phyloP scores from a whole-genome alignment of 306 rosid genomes.

The Ochetophila trinervis region DNA sequence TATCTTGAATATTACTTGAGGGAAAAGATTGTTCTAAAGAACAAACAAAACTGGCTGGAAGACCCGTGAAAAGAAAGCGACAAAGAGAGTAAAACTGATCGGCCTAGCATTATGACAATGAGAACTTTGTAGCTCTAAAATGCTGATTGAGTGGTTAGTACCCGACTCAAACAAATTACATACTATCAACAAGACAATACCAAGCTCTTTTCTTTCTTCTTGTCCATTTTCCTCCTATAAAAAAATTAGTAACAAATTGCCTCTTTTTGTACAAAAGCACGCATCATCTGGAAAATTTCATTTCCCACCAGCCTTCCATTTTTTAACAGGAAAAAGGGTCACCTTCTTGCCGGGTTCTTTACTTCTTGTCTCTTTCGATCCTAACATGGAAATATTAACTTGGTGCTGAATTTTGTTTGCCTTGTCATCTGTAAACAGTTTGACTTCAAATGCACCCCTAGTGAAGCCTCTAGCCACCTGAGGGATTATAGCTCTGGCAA shows the following conservation, averaged over 20 bases:
- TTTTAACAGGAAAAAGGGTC: constrained; percentile 63
- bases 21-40: neutral
- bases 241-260: neutral
- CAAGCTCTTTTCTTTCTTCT: neutral
- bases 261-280: constrained; percentile 6
- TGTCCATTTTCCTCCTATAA: constrained; percentile 14
- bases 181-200: constrained; percentile 15
- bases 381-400: constrained; percentile 53
- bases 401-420: constrained; percentile 47
- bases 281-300: constrained; percentile 18
- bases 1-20: neutral
- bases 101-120: constrained; percentile 3
- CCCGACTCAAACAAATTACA: constrained; percentile 9
- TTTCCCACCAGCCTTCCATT: constrained; percentile 60
- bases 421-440: constrained; percentile 57
- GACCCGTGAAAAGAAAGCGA: no score
- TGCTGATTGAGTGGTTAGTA: constrained; percentile 7
- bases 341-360: constrained; percentile 44
- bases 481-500: constrained; percentile 20
- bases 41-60: no score
- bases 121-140: constrained; percentile 6
- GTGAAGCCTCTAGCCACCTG: constrained; percentile 96
- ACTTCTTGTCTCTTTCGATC: constrained; percentile 45
- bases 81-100: constrained; percentile 29
- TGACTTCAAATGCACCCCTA: constrained; percentile 80